Evolutionary conservation across 768 basidiomycete species (phyloP), one percentile per base, ranked within the genome.

Genomic region (Dentipellis sp.): DNA sequence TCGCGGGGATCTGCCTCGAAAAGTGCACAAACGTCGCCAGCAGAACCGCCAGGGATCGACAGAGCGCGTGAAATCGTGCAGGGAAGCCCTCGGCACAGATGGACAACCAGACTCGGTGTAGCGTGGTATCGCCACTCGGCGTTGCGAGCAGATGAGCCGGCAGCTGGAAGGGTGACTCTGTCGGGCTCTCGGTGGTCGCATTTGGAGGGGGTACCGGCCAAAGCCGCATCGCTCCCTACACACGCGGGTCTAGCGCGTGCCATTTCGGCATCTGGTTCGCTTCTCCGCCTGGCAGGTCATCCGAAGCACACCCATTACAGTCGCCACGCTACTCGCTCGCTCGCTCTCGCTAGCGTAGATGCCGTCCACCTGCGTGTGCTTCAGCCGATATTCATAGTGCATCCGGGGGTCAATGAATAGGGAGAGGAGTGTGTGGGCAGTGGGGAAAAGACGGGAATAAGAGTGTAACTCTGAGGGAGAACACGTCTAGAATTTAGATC

Each of bases 321-420:
- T 54, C 2, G 66, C 64, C 10, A 82, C 52, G 16, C 65, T 62
- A 3, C 29, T n/a, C 12, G 58, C 65, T 54, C 83, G 78, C 65
- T 93, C 90, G 11, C 66, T 67, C 58, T 84, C 80, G 5, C 92
- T 93, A 2, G 77, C 77, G 62, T 73, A 78, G 10, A 83, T 66
- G 0, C 80, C 78, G 63, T 97, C 97, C 17, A 93, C 74, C 53
- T 75, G 77, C 9, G 79, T 76, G 1, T 94, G 93, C 62, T 90
- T 86, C 3, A 91, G 64, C 86, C 89, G 94, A 10, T 12, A 16
- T 42, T 8, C 40, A 42, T 42, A 42, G 40, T 6, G 40, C 17
- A 42, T 42, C 6, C 16, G 17, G 40, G 40, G 40, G 40, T 14
- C 16, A 16, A 11, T 17, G 40, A 11, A 14, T 14, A 11, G 11